Percentiles rank a stretch among this genome's conserved stretches.
Evolutionary conservation across 2,329 filamentous ascomycete genomes (phyloP).

Genomic region (Pseudocercospora musae): DNA sequence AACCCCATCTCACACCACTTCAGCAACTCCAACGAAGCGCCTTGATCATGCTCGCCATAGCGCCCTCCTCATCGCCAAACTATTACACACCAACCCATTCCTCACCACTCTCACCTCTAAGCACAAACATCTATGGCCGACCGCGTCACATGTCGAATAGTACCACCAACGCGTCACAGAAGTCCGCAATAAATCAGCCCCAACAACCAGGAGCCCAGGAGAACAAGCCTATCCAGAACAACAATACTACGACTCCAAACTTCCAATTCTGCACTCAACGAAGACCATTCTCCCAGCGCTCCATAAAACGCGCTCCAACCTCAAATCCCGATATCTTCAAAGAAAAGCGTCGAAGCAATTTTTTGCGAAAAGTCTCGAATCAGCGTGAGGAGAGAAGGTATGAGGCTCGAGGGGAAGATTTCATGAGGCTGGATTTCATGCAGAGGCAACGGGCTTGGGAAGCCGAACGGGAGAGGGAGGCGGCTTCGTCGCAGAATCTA

Average conservation of each 20-base stretch:
- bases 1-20: background rate
- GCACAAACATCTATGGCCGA: slow-evolving; percentile 37
- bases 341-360: slow-evolving; percentile 63
- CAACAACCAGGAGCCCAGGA: background rate
- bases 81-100: slow-evolving; percentile 33
- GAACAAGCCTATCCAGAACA: background rate
- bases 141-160: slow-evolving; percentile 16
- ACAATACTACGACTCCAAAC: background rate
- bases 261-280: background rate
- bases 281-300: slow-evolving; percentile 50
- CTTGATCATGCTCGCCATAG: background rate
- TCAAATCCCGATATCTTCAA: slow-evolving; percentile 59
- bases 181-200: background rate
- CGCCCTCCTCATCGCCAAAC: slow-evolving; percentile 18
- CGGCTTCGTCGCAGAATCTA: slow-evolving; percentile 29
- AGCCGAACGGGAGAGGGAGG: slow-evolving; percentile 41
- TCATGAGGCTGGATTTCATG: slow-evolving; percentile 48
- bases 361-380: slow-evolving; percentile 58
- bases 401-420: slow-evolving; percentile 47
- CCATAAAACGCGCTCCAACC: slow-evolving; percentile 61
- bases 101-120: slow-evolving; percentile 46
- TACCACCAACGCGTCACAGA: background rate
- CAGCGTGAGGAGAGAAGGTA: slow-evolving; percentile 46
- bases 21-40: background rate
- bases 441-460: slow-evolving; percentile 45